These are phyloP conservation scores for Rhizopus stolonifer DNA, from an alignment of 371 early-diverging fungal species.

Conservation along the genomic window DNA sequence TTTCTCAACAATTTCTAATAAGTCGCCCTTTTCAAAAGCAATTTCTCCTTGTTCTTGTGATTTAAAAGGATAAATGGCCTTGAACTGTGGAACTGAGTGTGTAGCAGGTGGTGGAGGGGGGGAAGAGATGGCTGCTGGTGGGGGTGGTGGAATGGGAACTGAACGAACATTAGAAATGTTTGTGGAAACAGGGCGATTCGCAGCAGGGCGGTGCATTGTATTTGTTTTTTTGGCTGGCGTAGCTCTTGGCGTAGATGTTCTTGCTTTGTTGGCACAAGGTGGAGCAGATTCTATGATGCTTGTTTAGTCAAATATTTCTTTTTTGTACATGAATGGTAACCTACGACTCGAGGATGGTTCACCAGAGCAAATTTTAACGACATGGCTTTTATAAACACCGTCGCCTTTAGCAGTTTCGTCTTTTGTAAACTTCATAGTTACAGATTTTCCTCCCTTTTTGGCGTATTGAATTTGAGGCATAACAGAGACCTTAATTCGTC, in stretches of 20 bases:
- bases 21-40: conserved; percentile 65
- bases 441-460: conserved; percentile 78
- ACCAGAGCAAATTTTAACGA: conserved; percentile 69
- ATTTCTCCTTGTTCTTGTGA: conserved; percentile 68
- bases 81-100: conserved; percentile 61
- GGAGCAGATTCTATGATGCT: conserved; percentile 53
- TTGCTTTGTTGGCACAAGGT: conserved; percentile 54
- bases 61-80: conserved; percentile 75
- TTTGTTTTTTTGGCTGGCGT: conserved; percentile 62
- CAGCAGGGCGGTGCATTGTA: conserved; percentile 42
- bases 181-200: conserved; percentile 24
- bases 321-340: neutral
- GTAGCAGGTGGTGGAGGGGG: conserved; percentile 50
- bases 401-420: conserved; percentile 61
- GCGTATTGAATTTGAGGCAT: conserved; percentile 60
- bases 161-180: conserved; percentile 15
- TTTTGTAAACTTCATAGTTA: conserved; percentile 76
- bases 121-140: conserved; percentile 34
- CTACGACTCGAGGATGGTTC: conserved; percentile 65
- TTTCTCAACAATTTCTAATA: conserved; percentile 76
- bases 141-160: conserved; percentile 14
- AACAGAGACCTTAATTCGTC: conserved; percentile 53
- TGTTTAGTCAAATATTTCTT: neutral
- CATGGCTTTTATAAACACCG: conserved; percentile 76
- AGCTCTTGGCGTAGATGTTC: conserved; percentile 20